Evolutionary conservation across 2,329 filamentous ascomycete species (phyloP).

Genomic region (Fusarium udum): DNA sequence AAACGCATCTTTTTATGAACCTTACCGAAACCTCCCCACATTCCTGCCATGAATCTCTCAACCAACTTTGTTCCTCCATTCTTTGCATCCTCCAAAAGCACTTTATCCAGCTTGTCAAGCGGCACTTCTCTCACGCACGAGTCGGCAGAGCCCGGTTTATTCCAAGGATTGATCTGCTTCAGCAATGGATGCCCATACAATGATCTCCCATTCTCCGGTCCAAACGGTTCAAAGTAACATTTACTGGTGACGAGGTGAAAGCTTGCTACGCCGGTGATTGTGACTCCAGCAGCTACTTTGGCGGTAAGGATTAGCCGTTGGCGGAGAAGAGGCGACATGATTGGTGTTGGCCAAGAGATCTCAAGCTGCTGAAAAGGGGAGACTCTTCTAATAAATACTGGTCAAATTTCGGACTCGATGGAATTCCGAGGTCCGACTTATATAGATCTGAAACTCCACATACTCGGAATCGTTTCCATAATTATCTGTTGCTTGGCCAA

Average conservation of each 20-base stretch:
- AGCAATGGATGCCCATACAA: constrained; percentile 25
- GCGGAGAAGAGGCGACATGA: neutral
- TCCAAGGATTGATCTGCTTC: constrained; percentile 30
- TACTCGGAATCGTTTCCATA: neutral
- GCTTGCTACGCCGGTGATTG: neutral
- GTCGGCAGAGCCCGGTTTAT: constrained; percentile 31
- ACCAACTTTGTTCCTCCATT: constrained; percentile 27
- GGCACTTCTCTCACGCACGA: constrained; percentile 31
- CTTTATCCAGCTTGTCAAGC: neutral
- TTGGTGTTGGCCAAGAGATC: neutral
- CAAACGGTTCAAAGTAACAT: constrained; percentile 36
- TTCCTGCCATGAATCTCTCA: constrained; percentile 27
- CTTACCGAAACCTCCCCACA: constrained; percentile 38
- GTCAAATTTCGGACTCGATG: neutral
- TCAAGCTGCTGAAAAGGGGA: neutral
- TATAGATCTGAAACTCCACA: neutral
- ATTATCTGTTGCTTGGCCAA: neutral
- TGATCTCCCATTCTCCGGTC: neutral
- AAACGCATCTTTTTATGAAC: fast-evolving
- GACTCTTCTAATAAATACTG: neutral
- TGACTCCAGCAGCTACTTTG: neutral
- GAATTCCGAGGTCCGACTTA: neutral
- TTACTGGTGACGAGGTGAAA: constrained; percentile 33
- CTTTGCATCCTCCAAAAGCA: constrained; percentile 19
- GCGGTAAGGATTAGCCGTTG: neutral